Evolutionary conservation across 1,139 yeast genomes (phyloP).

Genomic region (Geotrichum europaeum): DNA sequence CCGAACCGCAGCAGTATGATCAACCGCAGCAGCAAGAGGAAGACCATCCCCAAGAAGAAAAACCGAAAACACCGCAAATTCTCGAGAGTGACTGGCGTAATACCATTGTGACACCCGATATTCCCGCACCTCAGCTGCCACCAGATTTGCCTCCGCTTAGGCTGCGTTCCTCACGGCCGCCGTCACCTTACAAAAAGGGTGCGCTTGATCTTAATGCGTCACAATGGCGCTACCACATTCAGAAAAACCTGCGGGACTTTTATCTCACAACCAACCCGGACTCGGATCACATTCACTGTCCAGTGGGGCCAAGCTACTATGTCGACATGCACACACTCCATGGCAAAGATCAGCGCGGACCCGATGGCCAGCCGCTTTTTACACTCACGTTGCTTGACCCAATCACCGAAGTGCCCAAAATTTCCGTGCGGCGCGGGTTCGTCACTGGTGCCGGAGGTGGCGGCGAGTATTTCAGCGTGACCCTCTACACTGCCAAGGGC

Average conservation of each 20-base stretch:
- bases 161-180: background rate
- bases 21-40: background rate
- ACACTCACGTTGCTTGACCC: slow-evolving; percentile 8
- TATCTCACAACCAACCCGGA: slow-evolving; percentile 32
- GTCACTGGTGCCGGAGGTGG: background rate
- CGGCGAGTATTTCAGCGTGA: slow-evolving; percentile 7
- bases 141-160: background rate
- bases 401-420: background rate
- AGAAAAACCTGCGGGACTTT: slow-evolving; percentile 29
- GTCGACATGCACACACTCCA: slow-evolving; percentile 19
- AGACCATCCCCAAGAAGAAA: background rate
- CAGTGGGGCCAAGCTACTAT: slow-evolving; percentile 29
- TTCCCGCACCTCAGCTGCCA: background rate
- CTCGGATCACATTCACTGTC: slow-evolving; percentile 24
- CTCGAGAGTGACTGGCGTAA: background rate
- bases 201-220: background rate
- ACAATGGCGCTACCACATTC: slow-evolving; percentile 29
- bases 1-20: background rate
- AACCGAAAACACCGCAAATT: background rate
- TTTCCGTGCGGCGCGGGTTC: background rate
- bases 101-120: background rate
- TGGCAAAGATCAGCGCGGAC: background rate
- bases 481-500: background rate
- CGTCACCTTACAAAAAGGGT: background rate
- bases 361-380: slow-evolving; percentile 18